These are phyloP conservation scores for Vaccinium darrowii DNA, from an alignment of 148 eudicot species.

Conservation along the genomic window DNA sequence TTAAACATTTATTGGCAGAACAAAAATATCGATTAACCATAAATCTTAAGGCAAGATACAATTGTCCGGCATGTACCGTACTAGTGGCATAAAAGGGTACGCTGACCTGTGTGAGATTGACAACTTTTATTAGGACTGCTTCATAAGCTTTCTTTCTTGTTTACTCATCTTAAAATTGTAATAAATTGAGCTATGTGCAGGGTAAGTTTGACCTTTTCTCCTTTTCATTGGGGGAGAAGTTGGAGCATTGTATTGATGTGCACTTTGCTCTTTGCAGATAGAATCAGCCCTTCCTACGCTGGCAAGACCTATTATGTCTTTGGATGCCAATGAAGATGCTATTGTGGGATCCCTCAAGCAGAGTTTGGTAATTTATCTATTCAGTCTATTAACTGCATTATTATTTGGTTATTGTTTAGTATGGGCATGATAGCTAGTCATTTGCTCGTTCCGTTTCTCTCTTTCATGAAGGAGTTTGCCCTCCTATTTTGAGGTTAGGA, in stretches of 20 bases:
- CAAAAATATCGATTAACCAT: not conserved
- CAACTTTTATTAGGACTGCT: not conserved
- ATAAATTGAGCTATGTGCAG: not conserved
- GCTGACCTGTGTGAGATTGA: not conserved
- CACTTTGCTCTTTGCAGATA: slow-evolving; percentile 46
- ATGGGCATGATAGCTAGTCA: not conserved
- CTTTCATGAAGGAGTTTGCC: not conserved
- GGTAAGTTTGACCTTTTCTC: not conserved
- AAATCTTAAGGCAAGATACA: not conserved
- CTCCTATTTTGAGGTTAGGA: not conserved
- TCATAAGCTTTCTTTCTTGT: not conserved
- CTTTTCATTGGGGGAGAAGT: not conserved
- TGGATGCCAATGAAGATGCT: slow-evolving; percentile 97
- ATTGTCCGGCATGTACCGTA: not conserved
- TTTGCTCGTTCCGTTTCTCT: not conserved
- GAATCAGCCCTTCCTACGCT: slow-evolving; percentile 88
- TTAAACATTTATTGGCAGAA: not conserved
- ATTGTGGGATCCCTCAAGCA: slow-evolving; percentile 92
- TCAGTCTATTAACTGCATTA: not conserved
- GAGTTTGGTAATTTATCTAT: slow-evolving; percentile 64
- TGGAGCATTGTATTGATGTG: not conserved
- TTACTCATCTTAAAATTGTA: no score
- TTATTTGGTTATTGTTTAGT: slow-evolving; percentile 3
- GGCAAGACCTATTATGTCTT: slow-evolving; percentile 93
- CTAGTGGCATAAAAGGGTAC: not conserved